These are phyloP conservation scores for Phytophthora lateralis DNA, from an alignment of 352 stramenopile species.

Conservation along the genomic window DNA sequence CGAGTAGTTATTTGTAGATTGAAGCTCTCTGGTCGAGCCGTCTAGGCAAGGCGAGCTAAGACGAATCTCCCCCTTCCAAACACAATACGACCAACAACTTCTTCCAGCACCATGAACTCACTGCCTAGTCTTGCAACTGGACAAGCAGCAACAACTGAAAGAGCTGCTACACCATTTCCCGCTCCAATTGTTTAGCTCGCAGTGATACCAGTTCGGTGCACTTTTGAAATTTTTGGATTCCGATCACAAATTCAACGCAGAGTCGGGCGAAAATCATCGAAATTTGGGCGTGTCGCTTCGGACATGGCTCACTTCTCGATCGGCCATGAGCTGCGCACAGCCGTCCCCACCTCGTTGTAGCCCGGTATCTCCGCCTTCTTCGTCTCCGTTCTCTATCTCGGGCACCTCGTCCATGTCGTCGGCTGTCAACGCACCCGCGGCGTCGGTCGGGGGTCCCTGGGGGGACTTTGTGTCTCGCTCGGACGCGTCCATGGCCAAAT, in stretches of 20 bases:
- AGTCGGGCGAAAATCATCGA: background rate
- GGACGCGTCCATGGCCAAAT: conserved; percentile 44
- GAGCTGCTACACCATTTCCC: no score
- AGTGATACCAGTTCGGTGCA: no score
- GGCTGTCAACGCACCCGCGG: background rate
- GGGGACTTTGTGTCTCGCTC: conserved; percentile 38
- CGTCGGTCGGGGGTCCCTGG: conserved; percentile 37
- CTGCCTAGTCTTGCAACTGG: no score
- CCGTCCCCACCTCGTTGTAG: conserved; percentile 4
- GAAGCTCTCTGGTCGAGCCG: no score
- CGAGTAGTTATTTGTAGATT: no score
- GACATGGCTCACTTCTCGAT: background rate
- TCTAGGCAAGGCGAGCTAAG: no score
- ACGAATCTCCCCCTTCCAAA: no score
- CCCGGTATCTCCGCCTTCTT: conserved; percentile 3
- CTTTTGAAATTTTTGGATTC: no score
- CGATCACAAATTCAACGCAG: background rate
- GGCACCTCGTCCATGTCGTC: conserved; percentile 11
- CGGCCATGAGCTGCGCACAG: conserved; percentile 1
- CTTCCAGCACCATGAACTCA: no score
- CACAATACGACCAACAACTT: no score
- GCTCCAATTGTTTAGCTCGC: no score
- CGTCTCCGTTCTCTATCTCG: conserved; percentile 4
- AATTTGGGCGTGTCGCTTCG: conserved; percentile 6
- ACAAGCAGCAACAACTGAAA: no score